phyloP scores from a whole-genome alignment of 345 rosid genomes.

The Raphanus raphanistrum region DNA sequence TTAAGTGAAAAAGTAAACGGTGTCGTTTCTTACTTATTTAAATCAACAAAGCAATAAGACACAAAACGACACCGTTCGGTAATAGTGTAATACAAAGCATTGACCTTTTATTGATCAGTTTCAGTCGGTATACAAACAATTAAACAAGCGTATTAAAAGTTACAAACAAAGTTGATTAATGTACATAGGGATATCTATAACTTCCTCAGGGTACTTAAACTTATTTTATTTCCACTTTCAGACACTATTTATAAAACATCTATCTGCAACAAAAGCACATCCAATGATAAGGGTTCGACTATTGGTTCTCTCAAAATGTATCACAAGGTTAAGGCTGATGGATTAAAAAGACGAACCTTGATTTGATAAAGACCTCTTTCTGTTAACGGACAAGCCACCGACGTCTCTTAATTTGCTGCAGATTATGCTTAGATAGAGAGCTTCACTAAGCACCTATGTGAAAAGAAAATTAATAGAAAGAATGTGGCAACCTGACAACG shows the following conservation, averaged over 20 bases:
- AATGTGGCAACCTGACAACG: slow-evolving; percentile 66
- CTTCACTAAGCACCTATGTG: neutral
- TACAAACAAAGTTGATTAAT: too few species aligned
- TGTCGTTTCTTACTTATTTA: neutral
- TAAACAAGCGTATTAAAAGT: too few species aligned
- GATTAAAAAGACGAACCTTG: neutral
- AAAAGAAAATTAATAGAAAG: neutral
- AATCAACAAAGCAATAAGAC: too few species aligned
- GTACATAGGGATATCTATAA: neutral
- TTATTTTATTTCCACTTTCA: neutral
- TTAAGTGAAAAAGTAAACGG: too few species aligned
- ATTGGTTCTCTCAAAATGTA: neutral
- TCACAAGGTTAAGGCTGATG: neutral
- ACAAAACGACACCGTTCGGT: too few species aligned
- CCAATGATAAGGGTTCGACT: neutral
- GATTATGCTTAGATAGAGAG: neutral
- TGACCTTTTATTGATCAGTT: too few species aligned
- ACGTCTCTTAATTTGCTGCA: neutral
- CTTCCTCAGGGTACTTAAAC: neutral
- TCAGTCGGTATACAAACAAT: too few species aligned
- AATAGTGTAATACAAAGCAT: too few species aligned
- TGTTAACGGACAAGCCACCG: too few species aligned
- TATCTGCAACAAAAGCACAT: neutral
- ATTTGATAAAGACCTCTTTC: too few species aligned
- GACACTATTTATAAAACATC: neutral